These are phyloP conservation scores for Aspergillus eucalypticola DNA, from an alignment of 2,329 filamentous ascomycete genomes.

Conservation along the genomic window DNA sequence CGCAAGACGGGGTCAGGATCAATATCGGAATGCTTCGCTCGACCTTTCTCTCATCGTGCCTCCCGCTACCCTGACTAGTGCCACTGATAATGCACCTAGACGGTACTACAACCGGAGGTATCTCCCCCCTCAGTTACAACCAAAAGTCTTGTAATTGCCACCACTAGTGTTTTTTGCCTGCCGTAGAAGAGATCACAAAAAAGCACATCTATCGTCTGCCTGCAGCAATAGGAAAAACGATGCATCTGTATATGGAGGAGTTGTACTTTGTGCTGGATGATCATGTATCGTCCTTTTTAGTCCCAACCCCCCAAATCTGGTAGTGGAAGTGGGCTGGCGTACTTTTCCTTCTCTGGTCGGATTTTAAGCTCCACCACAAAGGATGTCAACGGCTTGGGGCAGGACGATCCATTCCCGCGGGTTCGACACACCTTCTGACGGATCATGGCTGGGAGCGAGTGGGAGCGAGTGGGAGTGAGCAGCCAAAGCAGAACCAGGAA, in stretches of 20 bases:
- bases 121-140: neutral
- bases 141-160: neutral
- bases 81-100: neutral
- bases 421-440: constrained; percentile 28
- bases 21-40: constrained; percentile 2
- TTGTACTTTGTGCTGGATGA: neutral
- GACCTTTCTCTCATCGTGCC: neutral
- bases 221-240: neutral
- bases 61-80: constrained; percentile 2
- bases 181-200: neutral
- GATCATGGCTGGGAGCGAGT: constrained; percentile 18
- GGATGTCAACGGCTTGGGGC: constrained; percentile 20
- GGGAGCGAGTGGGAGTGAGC: constrained; percentile 11
- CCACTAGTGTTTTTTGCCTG: neutral
- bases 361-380: constrained; percentile 11
- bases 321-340: constrained; percentile 2
- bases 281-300: neutral
- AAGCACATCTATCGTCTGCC: neutral
- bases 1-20: constrained; percentile 1
- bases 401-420: constrained; percentile 33
- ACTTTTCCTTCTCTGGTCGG: constrained; percentile 4
- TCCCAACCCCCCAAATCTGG: neutral
- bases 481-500: constrained; percentile 27
- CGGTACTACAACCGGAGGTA: neutral
- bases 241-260: neutral